A percentile compares a stretch with the other conserved stretches of the same genome.
Evolutionary conservation across 2,329 filamentous ascomycete genomes (phyloP).

Genomic region (Oidium heveae): DNA sequence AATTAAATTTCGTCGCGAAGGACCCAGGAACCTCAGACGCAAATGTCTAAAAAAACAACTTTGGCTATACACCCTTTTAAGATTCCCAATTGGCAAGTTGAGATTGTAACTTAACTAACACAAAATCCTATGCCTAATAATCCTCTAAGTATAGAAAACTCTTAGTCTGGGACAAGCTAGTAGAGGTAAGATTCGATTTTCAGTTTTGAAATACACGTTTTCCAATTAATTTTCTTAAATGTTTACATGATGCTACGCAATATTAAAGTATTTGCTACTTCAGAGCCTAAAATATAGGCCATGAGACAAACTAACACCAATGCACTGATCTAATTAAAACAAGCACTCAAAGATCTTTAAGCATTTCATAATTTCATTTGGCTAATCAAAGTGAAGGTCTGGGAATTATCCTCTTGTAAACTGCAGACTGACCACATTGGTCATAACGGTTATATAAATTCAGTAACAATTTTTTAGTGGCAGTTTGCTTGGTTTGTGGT

Average conservation of each 20-base stretch:
- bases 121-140: too few relatives aligned
- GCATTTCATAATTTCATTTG: constrained; percentile 1
- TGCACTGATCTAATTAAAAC: constrained; percentile 39
- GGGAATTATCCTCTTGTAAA: constrained; percentile 98
- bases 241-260: constrained; percentile 77
- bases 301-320: constrained; percentile 96
- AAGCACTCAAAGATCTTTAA: not conserved
- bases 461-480: constrained; percentile 99
- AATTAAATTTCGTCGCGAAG: too few relatives aligned
- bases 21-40: too few relatives aligned
- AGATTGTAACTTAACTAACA: too few relatives aligned
- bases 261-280: constrained; percentile 99
- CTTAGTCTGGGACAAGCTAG: constrained; percentile 99
- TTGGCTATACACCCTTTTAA: too few relatives aligned
- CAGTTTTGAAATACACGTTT: too few relatives aligned
- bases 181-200: constrained; percentile 56
- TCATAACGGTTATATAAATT: constrained; percentile 99
- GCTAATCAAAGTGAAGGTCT: constrained; percentile 38
- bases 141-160: too few relatives aligned
- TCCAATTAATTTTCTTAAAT: constrained; percentile 1
- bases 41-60: too few relatives aligned
- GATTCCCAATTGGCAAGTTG: too few relatives aligned
- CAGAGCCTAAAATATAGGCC: constrained; percentile 65
- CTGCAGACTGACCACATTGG: constrained; percentile 99
- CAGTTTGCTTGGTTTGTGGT: too few relatives aligned